Conservation (phyloP, 768 basidiomycete genomes). For the Tylopilus subfusipes region DNA sequence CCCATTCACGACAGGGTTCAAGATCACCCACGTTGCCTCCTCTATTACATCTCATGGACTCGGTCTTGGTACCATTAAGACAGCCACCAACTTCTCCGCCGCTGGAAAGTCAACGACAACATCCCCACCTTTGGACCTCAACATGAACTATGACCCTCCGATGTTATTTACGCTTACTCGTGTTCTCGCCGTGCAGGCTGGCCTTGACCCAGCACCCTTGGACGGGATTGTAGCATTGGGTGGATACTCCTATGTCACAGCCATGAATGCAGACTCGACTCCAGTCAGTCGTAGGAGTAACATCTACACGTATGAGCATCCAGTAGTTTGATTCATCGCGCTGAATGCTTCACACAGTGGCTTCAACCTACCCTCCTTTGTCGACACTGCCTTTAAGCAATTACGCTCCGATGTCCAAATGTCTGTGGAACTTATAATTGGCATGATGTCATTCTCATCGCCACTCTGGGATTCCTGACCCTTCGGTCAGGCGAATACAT, state of each 20-base stretch:
- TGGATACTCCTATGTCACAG: slow-evolving; percentile 54
- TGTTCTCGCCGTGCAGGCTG: slow-evolving; percentile 61
- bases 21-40: slow-evolving; percentile 56
- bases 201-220: slow-evolving; percentile 54
- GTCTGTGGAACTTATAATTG: slow-evolving; percentile 53
- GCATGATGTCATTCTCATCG: slow-evolving; percentile 25
- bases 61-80: slow-evolving; percentile 56
- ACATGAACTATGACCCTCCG: slow-evolving; percentile 66
- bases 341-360: slow-evolving; percentile 36
- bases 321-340: neutral
- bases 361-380: slow-evolving; percentile 60
- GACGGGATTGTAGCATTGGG: slow-evolving; percentile 65
- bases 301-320: slow-evolving; percentile 47
- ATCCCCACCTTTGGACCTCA: slow-evolving; percentile 55
- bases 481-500: slow-evolving; percentile 52
- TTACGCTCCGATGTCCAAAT: slow-evolving; percentile 60
- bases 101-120: slow-evolving; percentile 51
- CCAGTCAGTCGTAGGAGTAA: slow-evolving; percentile 39
- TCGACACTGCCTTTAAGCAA: slow-evolving; percentile 63
- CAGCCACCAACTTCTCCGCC: slow-evolving; percentile 47
- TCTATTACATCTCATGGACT: slow-evolving; percentile 63
- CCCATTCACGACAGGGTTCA: slow-evolving; percentile 60
- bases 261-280: slow-evolving; percentile 33
- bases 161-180: slow-evolving; percentile 70
- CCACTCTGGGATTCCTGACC: slow-evolving; percentile 1